Base-by-base conservation (phyloP, 2,329 filamentous ascomycete genomes). In the Parastagonospora nodorum region DNA sequence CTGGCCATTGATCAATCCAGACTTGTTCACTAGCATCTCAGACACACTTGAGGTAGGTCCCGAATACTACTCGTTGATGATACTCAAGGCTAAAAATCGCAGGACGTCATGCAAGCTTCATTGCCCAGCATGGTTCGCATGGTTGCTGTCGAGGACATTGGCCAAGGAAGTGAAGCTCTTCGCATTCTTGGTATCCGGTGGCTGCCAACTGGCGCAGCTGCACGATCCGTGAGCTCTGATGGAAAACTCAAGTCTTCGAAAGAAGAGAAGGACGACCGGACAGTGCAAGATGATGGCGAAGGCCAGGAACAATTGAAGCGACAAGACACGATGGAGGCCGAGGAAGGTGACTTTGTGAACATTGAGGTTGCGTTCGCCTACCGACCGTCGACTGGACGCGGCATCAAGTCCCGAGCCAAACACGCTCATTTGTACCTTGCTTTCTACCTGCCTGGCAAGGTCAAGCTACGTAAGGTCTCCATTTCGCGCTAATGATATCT, bases 261-360 rank as follows among this genome's bases (percentile, higher is more conserved):
- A 8, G 69, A 79, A 16, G 67, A 75, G 19, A 80, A 76, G 47
- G 75, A 69, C 41, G 83, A 86, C 61, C 75, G 83, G 27, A 78
- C 74, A 9, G 78, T 81, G 4, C 75, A 76, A 29, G 76, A 75
- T 6, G 55, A 79, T 50, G 75, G 74, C 1, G 68, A 78, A 45
- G 68, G 74, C 9, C 59, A 69, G n/a, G 50, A 74, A 1, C 69
- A 68, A 3, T 12, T 37, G 8, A 61, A 75, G 10, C 64, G 72
- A 2, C 63, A 75, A 8, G 60, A 70, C 8, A 66, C 61, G 9
- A 88, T 90, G 85, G 85, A 89, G 61, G 88, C 86, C 2, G 88
- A 90, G 69, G 87, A 90, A 66, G 88, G 88, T 9, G 88, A 90
- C 57, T 91, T 91, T 62, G 81, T 91, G 68, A 92, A 92, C 63